Base-by-base conservation (phyloP, 805 yeast genomes). In the Ogataea degrootiae region DNA sequence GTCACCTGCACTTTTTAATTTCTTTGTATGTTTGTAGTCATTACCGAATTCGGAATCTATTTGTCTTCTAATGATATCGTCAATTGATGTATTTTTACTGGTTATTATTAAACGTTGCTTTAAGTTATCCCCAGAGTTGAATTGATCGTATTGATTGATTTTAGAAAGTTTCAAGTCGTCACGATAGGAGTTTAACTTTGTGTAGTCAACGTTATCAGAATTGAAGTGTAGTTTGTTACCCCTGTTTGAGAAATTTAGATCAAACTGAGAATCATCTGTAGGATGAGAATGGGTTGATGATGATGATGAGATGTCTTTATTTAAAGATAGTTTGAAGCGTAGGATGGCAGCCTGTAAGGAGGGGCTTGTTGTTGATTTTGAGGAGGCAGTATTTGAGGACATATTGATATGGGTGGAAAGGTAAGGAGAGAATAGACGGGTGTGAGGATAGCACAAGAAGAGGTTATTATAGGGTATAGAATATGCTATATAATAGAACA, bases 181-280 rank as follows among this genome's bases (percentile, higher is more conserved):
- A 23, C 61, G 47, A 16, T 48, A 46, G 1, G 66, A 57, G 31
- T 48, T 54, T 39, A 65, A 47, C 35, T 55, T 51, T 12, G 62
- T 52, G 17, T 52, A 46, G 43, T 59, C 58, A 5, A 63, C 59
- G 6, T 49, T 50, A 17, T 56, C 61, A 17, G 65, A 56, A 31
- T 49, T 53, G 40, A 41, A 53, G 39, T 56, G 46, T n/a, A 62
- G 45, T 49, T 66, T 67, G 47, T 60, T 60, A 15, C 70, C 70
- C 40, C 69, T 55, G 48, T 66, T 66, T 15, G 66, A 56, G 29
- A 52, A 52, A 4, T 50, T 44, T 4, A 59, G 53, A 2, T 50
- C 55, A 34, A 49, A 44, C 37, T 51, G 55, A 11, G 53, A 48
- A 34, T 58, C 59, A 21, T 48, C 31, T 48, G 35, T 26, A 11